These are phyloP conservation scores for Lactifluus volemus DNA, from an alignment of 768 basidiomycete species.

Conservation along the genomic window DNA sequence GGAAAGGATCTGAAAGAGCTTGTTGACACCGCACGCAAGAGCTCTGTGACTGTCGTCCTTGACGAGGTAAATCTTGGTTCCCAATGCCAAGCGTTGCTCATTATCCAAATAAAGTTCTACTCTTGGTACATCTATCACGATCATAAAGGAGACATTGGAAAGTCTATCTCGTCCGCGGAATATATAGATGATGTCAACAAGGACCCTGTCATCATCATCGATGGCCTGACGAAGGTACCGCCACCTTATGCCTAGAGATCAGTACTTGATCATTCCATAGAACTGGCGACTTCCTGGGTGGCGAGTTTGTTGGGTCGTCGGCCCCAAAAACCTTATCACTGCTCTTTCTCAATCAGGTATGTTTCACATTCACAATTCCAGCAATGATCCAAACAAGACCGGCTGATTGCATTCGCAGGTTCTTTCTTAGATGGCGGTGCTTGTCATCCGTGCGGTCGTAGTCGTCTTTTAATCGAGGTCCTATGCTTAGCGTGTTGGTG, in stretches of 20 bases:
- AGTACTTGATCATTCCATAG: constrained; percentile 34
- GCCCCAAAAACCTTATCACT: constrained; percentile 79
- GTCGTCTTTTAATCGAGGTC: not conserved
- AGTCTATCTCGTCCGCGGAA: too few relatives aligned
- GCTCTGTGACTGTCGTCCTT: too few relatives aligned
- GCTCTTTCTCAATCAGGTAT: constrained; percentile 84
- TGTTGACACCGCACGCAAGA: too few relatives aligned
- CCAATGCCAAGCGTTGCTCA: not conserved
- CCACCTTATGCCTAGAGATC: not conserved
- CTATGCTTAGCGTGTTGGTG: not conserved
- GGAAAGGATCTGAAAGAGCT: too few relatives aligned
- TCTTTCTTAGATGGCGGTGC: constrained; percentile 94
- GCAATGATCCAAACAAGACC: not conserved
- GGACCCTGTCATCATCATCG: too few relatives aligned
- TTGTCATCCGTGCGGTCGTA: constrained; percentile 68
- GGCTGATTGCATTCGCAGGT: constrained; percentile 29
- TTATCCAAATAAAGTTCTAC: constrained; percentile 54
- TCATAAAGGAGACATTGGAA: too few relatives aligned
- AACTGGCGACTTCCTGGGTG: constrained; percentile 95
- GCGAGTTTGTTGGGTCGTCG: constrained; percentile 90
- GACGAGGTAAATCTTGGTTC: too few relatives aligned
- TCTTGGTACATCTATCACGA: constrained; percentile 50
- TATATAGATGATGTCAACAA: too few relatives aligned
- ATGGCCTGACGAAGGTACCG: not conserved
- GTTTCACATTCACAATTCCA: constrained; percentile 12